Evolutionary conservation across 495 filamentous ascomycete species (phyloP), one percentile per base, ranked within the genome.

Genomic region (Xylaria flabelliformis): DNA sequence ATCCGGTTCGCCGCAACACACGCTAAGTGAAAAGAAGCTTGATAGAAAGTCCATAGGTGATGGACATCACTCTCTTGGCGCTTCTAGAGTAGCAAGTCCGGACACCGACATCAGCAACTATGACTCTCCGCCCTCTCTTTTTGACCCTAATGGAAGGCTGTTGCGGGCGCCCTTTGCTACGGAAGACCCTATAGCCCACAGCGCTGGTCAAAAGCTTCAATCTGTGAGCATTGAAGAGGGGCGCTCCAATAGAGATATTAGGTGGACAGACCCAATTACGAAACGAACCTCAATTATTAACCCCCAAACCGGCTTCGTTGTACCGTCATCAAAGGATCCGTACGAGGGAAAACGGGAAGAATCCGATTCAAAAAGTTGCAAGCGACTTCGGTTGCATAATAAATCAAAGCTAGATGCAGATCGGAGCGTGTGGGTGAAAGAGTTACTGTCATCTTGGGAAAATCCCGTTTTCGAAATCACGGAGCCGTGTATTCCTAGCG

Each of bases 191-290:
- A 42, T 34, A 50, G 19, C 13, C 15, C 13, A 13, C 19, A 26
- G 9, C 24, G 24, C 15, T 21, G 69, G 34, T n/a, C 69, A 46
- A 46, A 19, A 46, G 21, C 21, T 17, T 8, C 36, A 64, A 21
- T 44, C 59, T 15, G 4, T 24, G 19, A 17, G 21, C 4, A 15
- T 10, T 46, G 51, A 59, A 50, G 50, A 59, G 2, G 10, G 12
- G 15, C 17, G n/a, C 24, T 62, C 66, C 34, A 67, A 86, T 53
- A 79, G 82, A 3, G 77, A 82, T 0, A 81, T 92, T 15, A 72
- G 82, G 29, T 97, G 93, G 94, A 82, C 81, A n/a, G 88, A 96
- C 73, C 92, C 91, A 3, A 71, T 78, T 10, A 92, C 91, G 4
- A 90, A 89, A 69, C 82, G 85, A 70, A 84, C 74, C 6, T 85